phyloP scores from a whole-genome alignment of 805 yeast species.

The Spathaspora girioi region DNA sequence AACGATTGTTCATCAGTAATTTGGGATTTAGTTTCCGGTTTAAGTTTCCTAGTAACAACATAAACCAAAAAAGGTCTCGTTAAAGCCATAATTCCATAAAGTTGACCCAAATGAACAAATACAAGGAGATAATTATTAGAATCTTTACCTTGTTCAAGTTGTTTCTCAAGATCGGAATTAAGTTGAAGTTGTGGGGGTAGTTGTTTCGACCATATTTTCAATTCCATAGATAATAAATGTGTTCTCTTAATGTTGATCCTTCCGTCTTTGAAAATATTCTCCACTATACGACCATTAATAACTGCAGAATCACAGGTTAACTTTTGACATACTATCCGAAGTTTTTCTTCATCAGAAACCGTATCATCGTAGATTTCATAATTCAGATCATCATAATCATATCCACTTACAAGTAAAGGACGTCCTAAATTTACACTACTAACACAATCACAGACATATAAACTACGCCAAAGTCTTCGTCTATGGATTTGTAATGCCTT shows the following conservation, averaged over 20 bases:
- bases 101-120: conserved; percentile 29
- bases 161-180: conserved; percentile 14
- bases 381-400: conserved; percentile 33
- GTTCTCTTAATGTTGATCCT: conserved; percentile 24
- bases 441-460: conserved; percentile 31
- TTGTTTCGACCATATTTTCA: conserved; percentile 26
- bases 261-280: conserved; percentile 25
- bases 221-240: conserved; percentile 23
- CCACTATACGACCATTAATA: conserved; percentile 25
- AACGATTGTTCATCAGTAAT: conserved; percentile 11
- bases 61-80: conserved; percentile 39
- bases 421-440: conserved; percentile 33
- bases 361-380: conserved; percentile 2
- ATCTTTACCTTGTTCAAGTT: conserved; percentile 8
- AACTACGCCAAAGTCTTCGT: conserved; percentile 29
- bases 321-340: conserved; percentile 16
- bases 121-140: conserved; percentile 19
- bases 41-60: conserved; percentile 12
- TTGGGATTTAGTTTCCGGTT: conserved; percentile 12
- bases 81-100: conserved; percentile 30
- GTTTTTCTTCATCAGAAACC: conserved; percentile 12
- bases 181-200: conserved; percentile 25
- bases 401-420: conserved; percentile 27
- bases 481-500: conserved; percentile 21
- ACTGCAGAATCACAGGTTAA: conserved; percentile 23